Conservation (phyloP, 2,329 filamentous ascomycete species). For the Aspergillus transmontanensis region DNA sequence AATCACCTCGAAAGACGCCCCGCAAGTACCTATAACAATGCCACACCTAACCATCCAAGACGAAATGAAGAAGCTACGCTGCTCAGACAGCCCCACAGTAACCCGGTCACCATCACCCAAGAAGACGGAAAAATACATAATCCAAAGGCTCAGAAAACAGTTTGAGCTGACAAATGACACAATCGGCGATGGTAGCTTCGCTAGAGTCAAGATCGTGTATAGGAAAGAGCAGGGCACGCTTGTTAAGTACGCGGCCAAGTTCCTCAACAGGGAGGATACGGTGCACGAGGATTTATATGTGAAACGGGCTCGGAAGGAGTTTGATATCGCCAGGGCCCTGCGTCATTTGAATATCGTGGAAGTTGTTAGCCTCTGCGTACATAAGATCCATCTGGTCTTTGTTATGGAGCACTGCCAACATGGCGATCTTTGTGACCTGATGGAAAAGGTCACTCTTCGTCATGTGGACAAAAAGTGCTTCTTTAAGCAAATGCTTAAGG, state of each 20-base stretch:
- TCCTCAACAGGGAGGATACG: conserved; percentile 71
- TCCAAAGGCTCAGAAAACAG: neutral
- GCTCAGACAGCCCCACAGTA: neutral
- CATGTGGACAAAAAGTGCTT: conserved; percentile 74
- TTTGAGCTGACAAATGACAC: conserved; percentile 30
- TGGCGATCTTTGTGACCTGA: conserved; percentile 76
- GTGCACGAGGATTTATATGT: conserved; percentile 77
- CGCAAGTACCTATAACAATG: neutral
- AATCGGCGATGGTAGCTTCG: conserved; percentile 79
- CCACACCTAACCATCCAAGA: neutral
- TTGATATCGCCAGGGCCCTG: conserved; percentile 80
- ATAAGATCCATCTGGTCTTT: conserved; percentile 79
- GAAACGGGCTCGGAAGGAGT: conserved; percentile 90
- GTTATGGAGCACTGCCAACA: conserved; percentile 91
- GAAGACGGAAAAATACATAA: neutral
- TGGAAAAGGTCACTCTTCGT: conserved; percentile 70
- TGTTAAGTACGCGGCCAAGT: conserved; percentile 76
- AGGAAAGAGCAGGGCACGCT: conserved; percentile 43
- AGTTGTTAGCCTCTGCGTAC: conserved; percentile 73
- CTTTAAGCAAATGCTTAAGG: conserved; percentile 86
- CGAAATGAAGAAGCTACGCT: neutral
- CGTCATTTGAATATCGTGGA: conserved; percentile 87
- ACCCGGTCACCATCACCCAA: neutral
- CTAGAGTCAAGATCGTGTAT: conserved; percentile 78
- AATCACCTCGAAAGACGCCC: neutral